Conservation (phyloP, 1,284 basidiomycete genomes). For the Lignosus rhinocerotis region DNA sequence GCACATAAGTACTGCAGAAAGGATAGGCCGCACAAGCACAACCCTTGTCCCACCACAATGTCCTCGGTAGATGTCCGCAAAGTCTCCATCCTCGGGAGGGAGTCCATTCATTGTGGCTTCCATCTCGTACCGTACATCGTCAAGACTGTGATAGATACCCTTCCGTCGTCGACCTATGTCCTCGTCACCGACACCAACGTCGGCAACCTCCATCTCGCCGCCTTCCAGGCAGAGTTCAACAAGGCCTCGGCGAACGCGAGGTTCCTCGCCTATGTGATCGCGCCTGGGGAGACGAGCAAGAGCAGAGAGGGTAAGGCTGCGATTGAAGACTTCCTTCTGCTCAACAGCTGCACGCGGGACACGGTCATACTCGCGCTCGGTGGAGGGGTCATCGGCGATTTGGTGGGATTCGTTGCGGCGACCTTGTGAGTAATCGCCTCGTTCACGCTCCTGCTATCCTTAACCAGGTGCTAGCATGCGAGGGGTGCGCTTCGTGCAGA, state of each 20-base stretch:
- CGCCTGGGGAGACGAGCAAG: slow-evolving; percentile 93
- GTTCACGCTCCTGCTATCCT: neutral
- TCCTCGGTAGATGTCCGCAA: slow-evolving; percentile 49
- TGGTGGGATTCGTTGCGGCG: slow-evolving; percentile 95
- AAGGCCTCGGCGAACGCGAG: slow-evolving; percentile 48
- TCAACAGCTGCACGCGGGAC: slow-evolving; percentile 89
- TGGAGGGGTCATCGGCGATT: slow-evolving; percentile 95
- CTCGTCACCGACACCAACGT: slow-evolving; percentile 93
- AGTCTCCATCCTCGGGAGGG: slow-evolving; percentile 85
- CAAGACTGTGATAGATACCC: slow-evolving; percentile 69
- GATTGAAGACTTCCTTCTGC: slow-evolving; percentile 92
- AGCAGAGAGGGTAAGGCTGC: slow-evolving; percentile 89
- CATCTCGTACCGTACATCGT: slow-evolving; percentile 86
- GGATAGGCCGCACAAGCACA: neutral
- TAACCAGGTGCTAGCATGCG: slow-evolving; percentile 61
- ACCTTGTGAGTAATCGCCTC: slow-evolving; percentile 77
- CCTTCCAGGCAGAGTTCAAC: slow-evolving; percentile 72
- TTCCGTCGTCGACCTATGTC: slow-evolving; percentile 89
- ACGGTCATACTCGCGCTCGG: slow-evolving; percentile 94
- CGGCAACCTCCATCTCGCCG: slow-evolving; percentile 72
- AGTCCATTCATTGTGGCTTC: slow-evolving; percentile 91
- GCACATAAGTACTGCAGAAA: neutral
- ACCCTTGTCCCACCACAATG: slow-evolving; percentile 22
- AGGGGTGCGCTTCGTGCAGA: slow-evolving; percentile 91
- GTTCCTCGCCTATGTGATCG: slow-evolving; percentile 79